Evolutionary conservation across 305 asterid genomes (phyloP), one percentile per base, ranked within the genome.

Genomic region (Rubia occidens): DNA sequence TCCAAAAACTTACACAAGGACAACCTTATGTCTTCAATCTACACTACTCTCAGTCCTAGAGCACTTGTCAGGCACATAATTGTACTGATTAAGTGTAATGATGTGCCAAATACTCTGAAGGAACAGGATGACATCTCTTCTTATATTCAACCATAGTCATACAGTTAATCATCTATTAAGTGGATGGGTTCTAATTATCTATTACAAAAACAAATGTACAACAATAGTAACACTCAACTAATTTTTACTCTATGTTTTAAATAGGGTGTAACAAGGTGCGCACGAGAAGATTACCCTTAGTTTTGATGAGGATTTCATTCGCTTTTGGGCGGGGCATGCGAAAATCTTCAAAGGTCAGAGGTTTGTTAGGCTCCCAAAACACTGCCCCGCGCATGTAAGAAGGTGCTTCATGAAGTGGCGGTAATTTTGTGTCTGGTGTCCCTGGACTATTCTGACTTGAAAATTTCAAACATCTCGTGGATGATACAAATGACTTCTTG

Each of bases 311-410:
- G 74, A 93, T 61, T 80, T 93, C 98, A 72, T 89, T 85, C 58
- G 81, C 88, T 76, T 88, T 93, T 54, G 98, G 98, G 24, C 97
- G 97, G 55, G 98, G 98, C 90, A 93, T 93, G 70, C 85, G 84
- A 60, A 93, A 87, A 43, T 90, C 97, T 78, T 90, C 97, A 69
- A 90, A 83, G 43, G 88, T 87, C 55, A 90, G 81, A 42, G 98
- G 95, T 58, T 90, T 83, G 66, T 87, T 82, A 55, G 88, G 86
- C 64, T 89, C 90, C 98, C 95, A 94, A 55, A 94, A 87, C 53
- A 94, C 98, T 20, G 87, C 88, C 14, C 85, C 98, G 18, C 88
- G 88, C 98, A 94, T 94, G 72, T 82, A 80, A 42, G 98, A 80
- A 17, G 97, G 79, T 10, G 86, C 98, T 71, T 62, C 84, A 78